Evolutionary conservation across 1,139 yeast genomes (phyloP).

Genomic region (Scheffersomyces illinoinensis): DNA sequence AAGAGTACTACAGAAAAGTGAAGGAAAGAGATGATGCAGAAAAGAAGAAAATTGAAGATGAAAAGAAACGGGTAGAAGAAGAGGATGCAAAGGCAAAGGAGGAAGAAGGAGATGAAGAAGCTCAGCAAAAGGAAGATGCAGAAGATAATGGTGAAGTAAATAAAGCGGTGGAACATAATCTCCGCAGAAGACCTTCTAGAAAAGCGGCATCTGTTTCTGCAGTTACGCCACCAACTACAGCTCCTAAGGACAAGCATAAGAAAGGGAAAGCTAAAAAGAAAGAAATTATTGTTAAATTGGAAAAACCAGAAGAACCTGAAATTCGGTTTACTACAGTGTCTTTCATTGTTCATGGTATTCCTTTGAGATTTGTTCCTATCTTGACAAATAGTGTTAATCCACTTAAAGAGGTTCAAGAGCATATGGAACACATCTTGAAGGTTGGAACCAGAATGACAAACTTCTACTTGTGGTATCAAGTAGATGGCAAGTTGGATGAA

Average conservation of each 20-base stretch:
- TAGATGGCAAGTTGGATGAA: constrained; percentile 78
- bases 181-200: constrained; percentile 3
- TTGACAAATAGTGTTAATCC: constrained; percentile 67
- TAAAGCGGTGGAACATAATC: constrained; percentile 3
- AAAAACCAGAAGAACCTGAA: constrained; percentile 41
- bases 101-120: constrained; percentile 20
- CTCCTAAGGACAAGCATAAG: constrained; percentile 21
- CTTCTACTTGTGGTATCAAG: constrained; percentile 78
- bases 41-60: constrained; percentile 21
- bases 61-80: constrained; percentile 25
- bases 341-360: constrained; percentile 61
- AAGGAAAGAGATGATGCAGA: constrained; percentile 18
- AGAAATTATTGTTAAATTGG: constrained; percentile 15
- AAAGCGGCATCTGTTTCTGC: constrained; percentile 5
- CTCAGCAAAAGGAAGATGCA: constrained; percentile 10
- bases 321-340: constrained; percentile 62
- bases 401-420: constrained; percentile 51
- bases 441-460: constrained; percentile 63
- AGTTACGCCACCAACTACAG: constrained; percentile 17
- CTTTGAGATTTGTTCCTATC: constrained; percentile 67
- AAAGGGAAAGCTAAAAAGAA: constrained; percentile 25
- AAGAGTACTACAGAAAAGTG: constrained; percentile 21
- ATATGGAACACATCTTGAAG: constrained; percentile 62
- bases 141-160: constrained; percentile 2
- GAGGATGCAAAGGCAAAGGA: constrained; percentile 20